Evolutionary conservation across 129 eudicot species (phyloP), one percentile per base, ranked within the genome.

Genomic region (Glebionis coronaria): DNA sequence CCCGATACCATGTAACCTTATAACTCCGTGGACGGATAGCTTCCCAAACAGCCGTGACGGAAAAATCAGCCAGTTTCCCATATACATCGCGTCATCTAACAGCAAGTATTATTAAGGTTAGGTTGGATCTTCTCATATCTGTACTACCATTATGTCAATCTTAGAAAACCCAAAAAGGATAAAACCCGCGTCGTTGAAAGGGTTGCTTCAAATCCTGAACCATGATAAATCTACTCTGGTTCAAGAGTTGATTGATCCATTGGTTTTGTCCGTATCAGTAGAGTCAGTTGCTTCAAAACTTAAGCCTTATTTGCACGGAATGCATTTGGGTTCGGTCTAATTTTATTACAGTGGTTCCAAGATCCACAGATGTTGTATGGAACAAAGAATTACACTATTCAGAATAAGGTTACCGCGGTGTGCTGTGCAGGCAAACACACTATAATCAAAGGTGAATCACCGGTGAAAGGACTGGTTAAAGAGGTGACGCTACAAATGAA

Each of bases 241-340:
- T 16, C 68, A 44, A 47, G 85, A 85, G 63, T 74, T 91, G 84
- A 38, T 73, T 67, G 82, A 55, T 31, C 76, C 98, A 13, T 74
- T 77, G 0, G 85, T 83, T 61, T 63, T 91, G 60, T 75, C 59
- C 0, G 77, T 73, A 73, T 73, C 80, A 12, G 82, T 88, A 82
- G 85, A 74, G 77, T 80, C 88, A 84, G 63, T 58, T 31, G 56
- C 80, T 23, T 46, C 63, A 4, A 88, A 83, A 63, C 54, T 82
- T 84, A 91, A 85, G 87, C 76, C 88, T 80, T 95, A 91, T 80
- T 78, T 91, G 81, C 98, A 91, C 60, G 98, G 98, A 31, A 85
- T 91, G 98, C 96, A 83, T 78, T 56, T 80, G 80, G 76, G 81
- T 27, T 59, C 79, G 61, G 86, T 88, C 2, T 91, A 79, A 76